Conservation (phyloP, 805 yeast species). For the Zygosaccharomyces gambellarensis region DNA sequence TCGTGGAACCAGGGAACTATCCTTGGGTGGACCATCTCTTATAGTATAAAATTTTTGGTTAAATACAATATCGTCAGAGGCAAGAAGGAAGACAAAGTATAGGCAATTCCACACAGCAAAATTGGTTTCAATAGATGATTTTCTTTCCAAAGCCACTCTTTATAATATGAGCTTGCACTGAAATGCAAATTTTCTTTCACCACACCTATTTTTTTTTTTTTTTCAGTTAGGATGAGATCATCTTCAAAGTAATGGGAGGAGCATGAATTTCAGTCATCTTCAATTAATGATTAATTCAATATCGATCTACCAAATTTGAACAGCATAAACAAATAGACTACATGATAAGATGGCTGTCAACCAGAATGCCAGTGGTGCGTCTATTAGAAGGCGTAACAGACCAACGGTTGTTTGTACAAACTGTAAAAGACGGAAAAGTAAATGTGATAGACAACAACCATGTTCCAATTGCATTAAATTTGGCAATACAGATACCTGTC, state of each 20-base stretch:
- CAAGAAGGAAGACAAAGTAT: not conserved
- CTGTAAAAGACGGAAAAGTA: slow-evolving; percentile 32
- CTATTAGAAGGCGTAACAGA: slow-evolving; percentile 23
- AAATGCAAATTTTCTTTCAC: too few relatives aligned
- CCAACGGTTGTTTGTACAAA: slow-evolving; percentile 32
- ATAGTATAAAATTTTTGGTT: not conserved
- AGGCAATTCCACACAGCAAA: not conserved
- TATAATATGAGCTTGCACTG: too few relatives aligned
- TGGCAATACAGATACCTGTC: slow-evolving; percentile 22
- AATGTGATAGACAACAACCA: slow-evolving; percentile 29
- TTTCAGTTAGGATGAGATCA: not conserved
- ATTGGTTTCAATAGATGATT: too few relatives aligned
- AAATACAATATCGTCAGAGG: not conserved
- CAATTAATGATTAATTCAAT: not conserved
- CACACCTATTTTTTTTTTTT: not conserved
- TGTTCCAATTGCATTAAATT: slow-evolving; percentile 25
- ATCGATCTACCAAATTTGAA: not conserved
- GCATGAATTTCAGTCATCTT: not conserved
- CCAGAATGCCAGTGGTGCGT: not conserved
- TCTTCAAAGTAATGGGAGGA: not conserved
- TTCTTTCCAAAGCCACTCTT: too few relatives aligned
- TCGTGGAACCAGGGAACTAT: slow-evolving; percentile 38
- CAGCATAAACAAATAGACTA: not conserved
- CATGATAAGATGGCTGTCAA: not conserved
- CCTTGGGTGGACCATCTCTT: slow-evolving; percentile 25